A percentile compares a stretch with the other conserved stretches of the same genome.
Evolutionary conservation across 2,329 filamentous ascomycete species (phyloP).

Genomic region (Tolypocladium pustulatum): DNA sequence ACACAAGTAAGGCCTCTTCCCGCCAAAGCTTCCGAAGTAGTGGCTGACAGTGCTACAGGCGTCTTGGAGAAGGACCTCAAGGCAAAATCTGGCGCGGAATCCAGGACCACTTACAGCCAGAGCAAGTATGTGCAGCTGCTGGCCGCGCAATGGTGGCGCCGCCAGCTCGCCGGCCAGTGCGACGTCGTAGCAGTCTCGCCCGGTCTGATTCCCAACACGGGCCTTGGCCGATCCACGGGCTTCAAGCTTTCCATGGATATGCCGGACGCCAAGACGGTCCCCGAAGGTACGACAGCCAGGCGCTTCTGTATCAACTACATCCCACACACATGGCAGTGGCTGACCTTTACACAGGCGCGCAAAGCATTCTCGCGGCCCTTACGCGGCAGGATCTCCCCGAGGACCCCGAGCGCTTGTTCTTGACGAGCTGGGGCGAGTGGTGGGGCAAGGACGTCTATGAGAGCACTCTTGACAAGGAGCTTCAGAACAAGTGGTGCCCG

Average conservation of each 20-base stretch:
- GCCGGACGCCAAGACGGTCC: conserved; percentile 36
- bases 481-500: conserved; percentile 42
- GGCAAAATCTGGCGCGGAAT: conserved; percentile 23
- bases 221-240: conserved; percentile 22
- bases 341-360: conserved; percentile 23
- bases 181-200: conserved; percentile 42
- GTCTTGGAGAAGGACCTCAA: conserved; percentile 27
- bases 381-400: conserved; percentile 34
- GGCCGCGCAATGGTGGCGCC: conserved; percentile 45
- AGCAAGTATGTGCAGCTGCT: conserved; percentile 42
- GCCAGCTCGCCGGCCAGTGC: conserved; percentile 32
- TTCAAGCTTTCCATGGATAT: conserved; percentile 18
- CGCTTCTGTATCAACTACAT: not conserved
- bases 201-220: conserved; percentile 38
- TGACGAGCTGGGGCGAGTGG: conserved; percentile 48
- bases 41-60: conserved; percentile 10
- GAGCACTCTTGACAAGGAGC: conserved; percentile 28
- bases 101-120: conserved; percentile 23
- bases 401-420: conserved; percentile 40
- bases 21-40: conserved; percentile 1
- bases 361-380: conserved; percentile 33
- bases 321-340: not conserved
- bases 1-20: conserved; percentile 19
- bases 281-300: conserved; percentile 26
- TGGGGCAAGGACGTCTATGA: conserved; percentile 34